phyloP scores from a whole-genome alignment of 2,329 filamentous ascomycete genomes.

The Fusarium irregulare region DNA sequence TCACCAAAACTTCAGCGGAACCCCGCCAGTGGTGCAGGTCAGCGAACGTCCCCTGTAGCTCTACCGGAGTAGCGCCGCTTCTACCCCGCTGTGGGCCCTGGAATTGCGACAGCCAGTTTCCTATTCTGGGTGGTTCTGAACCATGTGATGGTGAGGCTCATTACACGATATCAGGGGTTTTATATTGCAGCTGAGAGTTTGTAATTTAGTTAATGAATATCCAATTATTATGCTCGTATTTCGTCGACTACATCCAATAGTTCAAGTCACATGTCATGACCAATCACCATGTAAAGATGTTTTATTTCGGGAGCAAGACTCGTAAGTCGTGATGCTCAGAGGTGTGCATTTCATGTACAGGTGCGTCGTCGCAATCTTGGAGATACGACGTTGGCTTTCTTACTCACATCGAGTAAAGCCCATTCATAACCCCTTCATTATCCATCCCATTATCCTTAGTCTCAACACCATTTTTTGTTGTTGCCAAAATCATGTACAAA shows the following conservation, averaged over 20 bases:
- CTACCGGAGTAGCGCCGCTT: constrained; percentile 26
- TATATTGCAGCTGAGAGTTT: constrained; percentile 5
- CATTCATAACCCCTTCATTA: constrained; percentile 6
- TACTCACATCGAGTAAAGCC: constrained; percentile 1
- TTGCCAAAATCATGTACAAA: constrained; percentile 30
- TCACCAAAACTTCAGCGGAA: constrained; percentile 1
- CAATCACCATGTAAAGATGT: constrained; percentile 5
- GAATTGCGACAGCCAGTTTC: constrained; percentile 9
- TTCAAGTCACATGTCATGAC: not conserved
- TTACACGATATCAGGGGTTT: constrained; percentile 28
- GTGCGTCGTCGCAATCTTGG: not conserved
- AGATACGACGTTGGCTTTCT: constrained; percentile 9
- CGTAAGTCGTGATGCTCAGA: not conserved
- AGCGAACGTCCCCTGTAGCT: constrained; percentile 18
- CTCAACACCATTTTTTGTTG: constrained; percentile 20
- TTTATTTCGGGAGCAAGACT: constrained; percentile 6
- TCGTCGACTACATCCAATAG: too few species aligned
- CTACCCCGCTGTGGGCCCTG: constrained; percentile 38
- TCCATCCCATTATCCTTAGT: not conserved
- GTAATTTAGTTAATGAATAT: not conserved
- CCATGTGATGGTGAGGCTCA: constrained; percentile 31
- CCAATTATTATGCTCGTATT: not conserved
- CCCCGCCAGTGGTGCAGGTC: constrained; percentile 15
- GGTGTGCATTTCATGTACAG: constrained; percentile 34
- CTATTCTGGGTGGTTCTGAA: constrained; percentile 12